A percentile compares a stretch with the other conserved stretches of the same genome.
phyloP scores from a whole-genome alignment of 345 rosid species.

The Rhodamnia argentea region DNA sequence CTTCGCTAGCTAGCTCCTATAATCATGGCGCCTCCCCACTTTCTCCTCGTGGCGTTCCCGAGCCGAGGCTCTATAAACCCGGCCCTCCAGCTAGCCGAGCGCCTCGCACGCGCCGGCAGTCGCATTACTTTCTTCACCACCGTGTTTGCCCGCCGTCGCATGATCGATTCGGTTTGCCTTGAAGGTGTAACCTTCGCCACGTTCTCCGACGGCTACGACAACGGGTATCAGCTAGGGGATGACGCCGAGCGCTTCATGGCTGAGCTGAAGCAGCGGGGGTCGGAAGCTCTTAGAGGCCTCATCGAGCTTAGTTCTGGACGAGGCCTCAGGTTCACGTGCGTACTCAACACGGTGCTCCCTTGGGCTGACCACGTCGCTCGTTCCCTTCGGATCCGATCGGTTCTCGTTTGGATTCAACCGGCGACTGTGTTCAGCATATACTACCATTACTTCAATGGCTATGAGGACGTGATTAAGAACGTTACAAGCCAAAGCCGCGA shows the following conservation, averaged over 20 bases:
- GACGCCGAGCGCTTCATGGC: constrained; percentile 7
- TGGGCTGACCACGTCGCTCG: constrained; percentile 48
- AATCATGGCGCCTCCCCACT: constrained; percentile 8
- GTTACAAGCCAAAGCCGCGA: background rate
- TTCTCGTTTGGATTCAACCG: constrained; percentile 53
- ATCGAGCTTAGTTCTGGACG: background rate
- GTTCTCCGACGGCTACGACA: constrained; percentile 51
- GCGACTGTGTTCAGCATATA: constrained; percentile 51
- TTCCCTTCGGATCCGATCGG: constrained; percentile 17
- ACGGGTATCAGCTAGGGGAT: constrained; percentile 18
- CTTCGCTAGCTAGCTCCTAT: background rate
- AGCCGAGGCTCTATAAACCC: constrained; percentile 66
- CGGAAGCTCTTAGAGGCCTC: constrained; percentile 6
- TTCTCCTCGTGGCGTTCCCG: constrained; percentile 34
- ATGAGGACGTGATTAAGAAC: constrained; percentile 8
- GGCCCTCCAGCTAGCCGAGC: constrained; percentile 37
- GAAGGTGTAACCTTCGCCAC: constrained; percentile 22
- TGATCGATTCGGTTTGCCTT: constrained; percentile 13
- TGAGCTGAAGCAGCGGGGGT: constrained; percentile 1
- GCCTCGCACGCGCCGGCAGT: constrained; percentile 30
- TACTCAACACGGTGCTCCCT: constrained; percentile 7
- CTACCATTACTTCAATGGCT: constrained; percentile 42
- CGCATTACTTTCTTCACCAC: constrained; percentile 35
- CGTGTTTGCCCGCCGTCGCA: constrained; percentile 26
- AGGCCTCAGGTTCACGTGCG: background rate